A percentile compares a stretch with the other conserved stretches of the same genome.
Evolutionary conservation across 352 stramenopile species (phyloP).

Genomic region (Globisporangium spinosum): DNA sequence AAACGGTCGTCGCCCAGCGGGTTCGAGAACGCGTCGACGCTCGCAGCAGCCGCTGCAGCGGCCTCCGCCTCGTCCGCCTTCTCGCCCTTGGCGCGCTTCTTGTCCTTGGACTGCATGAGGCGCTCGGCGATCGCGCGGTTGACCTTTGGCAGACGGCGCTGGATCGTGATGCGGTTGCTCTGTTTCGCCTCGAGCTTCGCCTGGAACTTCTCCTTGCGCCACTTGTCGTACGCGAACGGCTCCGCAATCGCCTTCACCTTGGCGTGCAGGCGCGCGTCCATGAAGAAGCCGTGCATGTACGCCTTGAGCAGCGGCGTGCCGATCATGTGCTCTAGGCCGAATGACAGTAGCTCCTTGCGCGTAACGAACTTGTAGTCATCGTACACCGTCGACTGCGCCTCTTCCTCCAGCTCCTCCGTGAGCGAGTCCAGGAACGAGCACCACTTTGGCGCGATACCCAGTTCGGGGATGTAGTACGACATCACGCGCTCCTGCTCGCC

Average conservation of each 20-base stretch:
- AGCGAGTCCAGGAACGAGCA: slow-evolving; percentile 99
- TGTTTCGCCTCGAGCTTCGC: slow-evolving; percentile 91
- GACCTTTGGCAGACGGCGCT: slow-evolving; percentile 85
- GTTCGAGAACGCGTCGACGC: slow-evolving; percentile 51
- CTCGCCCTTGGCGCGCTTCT: slow-evolving; percentile 53
- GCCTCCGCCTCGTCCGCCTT: slow-evolving; percentile 24
- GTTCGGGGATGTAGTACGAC: slow-evolving; percentile 97
- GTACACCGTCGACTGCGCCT: slow-evolving; percentile 92
- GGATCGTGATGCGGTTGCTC: slow-evolving; percentile 87
- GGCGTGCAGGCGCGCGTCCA: slow-evolving; percentile 97
- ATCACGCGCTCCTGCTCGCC: slow-evolving; percentile 96
- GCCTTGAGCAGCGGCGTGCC: slow-evolving; percentile 95
- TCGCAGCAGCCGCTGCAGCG: slow-evolving; percentile 21
- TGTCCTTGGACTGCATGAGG: slow-evolving; percentile 66
- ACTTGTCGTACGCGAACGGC: slow-evolving; percentile 98
- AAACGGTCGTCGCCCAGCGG: slow-evolving; percentile 96
- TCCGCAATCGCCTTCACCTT: slow-evolving; percentile 95
- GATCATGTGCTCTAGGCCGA: slow-evolving; percentile 97
- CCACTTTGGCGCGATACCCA: slow-evolving; percentile 97
- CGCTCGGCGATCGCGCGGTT: slow-evolving; percentile 88
- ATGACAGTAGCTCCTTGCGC: slow-evolving; percentile 90
- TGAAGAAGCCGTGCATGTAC: slow-evolving; percentile 99
- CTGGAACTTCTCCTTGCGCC: slow-evolving; percentile 95
- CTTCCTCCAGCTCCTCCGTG: slow-evolving; percentile 98
- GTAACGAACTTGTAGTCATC: slow-evolving; percentile 99